Percentiles rank a stretch among this genome's conserved stretches.
phyloP scores from a whole-genome alignment of 2,329 filamentous ascomycete species.

The Sporothrix variecibatus region DNA sequence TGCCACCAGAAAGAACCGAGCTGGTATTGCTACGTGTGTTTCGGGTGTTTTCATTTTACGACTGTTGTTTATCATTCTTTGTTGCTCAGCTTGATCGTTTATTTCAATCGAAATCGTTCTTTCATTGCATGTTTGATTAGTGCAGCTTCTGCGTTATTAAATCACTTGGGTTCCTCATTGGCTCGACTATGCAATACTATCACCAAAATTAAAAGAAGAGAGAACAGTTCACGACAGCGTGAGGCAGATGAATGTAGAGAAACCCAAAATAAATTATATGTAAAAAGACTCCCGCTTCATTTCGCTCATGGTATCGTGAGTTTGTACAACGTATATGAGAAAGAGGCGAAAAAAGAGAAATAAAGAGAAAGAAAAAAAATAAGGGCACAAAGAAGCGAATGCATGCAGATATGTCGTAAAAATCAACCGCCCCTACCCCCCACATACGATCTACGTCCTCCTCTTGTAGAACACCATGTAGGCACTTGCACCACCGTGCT shows the following conservation, averaged over 20 bases:
- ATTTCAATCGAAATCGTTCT: background rate
- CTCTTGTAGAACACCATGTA: slow-evolving; percentile 34
- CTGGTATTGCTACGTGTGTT: background rate
- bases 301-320: slow-evolving; percentile 25
- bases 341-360: background rate
- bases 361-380: background rate
- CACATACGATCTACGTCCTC: background rate
- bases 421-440: no score
- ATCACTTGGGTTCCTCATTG: background rate
- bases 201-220: background rate
- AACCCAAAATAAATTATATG: background rate
- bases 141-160: no score
- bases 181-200: background rate
- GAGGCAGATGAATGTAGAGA: background rate
- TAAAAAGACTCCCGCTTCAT: slow-evolving; percentile 10
- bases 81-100: background rate
- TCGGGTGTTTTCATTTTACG: background rate
- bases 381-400: background rate
- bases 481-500: slow-evolving; percentile 28
- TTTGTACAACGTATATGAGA: background rate
- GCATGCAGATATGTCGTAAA: background rate
- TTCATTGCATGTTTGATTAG: background rate
- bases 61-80: background rate
- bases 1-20: background rate
- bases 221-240: background rate